phyloP scores from a whole-genome alignment of 1,284 basidiomycete species.

The Apiotrichum laibachii region DNA sequence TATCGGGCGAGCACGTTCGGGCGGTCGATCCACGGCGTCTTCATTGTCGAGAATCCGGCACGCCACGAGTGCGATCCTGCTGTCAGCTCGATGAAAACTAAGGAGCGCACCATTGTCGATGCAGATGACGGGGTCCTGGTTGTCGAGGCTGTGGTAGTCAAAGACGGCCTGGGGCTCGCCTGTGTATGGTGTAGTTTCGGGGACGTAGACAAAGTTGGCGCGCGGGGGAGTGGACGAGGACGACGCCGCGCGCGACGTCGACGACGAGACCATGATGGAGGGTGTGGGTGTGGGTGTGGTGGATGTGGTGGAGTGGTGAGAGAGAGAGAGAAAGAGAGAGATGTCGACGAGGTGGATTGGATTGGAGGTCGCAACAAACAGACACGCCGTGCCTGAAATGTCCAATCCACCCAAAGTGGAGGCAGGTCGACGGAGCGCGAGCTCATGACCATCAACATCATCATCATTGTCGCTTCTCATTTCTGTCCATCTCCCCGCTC shows the following conservation, averaged over 20 bases:
- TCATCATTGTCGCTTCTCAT: too few relatives aligned
- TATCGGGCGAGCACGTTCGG: conserved; percentile 77
- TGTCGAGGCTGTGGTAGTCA: conserved; percentile 36
- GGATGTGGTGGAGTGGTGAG: background rate
- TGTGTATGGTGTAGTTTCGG: conserved; percentile 24
- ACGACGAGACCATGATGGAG: conserved; percentile 7
- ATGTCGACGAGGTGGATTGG: background rate
- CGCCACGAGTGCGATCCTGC: conserved; percentile 72
- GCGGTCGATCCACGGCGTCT: conserved; percentile 57
- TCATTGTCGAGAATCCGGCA: conserved; percentile 71
- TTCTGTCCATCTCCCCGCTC: too few relatives aligned
- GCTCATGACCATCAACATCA: background rate
- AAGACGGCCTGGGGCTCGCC: conserved; percentile 31
- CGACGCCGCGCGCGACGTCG: conserved; percentile 27
- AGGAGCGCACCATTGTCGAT: conserved; percentile 77
- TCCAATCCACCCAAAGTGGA: background rate
- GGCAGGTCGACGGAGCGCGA: background rate
- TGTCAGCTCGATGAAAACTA: background rate
- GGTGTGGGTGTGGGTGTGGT: background rate
- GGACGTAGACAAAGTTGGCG: conserved; percentile 32
- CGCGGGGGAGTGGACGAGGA: conserved; percentile 17
- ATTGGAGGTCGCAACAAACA: too few relatives aligned
- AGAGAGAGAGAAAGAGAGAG: background rate
- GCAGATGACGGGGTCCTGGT: conserved; percentile 57
- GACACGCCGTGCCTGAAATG: background rate